phyloP scores from a whole-genome alignment of 1,284 basidiomycete genomes.

The Leccinum subspadiceum region DNA sequence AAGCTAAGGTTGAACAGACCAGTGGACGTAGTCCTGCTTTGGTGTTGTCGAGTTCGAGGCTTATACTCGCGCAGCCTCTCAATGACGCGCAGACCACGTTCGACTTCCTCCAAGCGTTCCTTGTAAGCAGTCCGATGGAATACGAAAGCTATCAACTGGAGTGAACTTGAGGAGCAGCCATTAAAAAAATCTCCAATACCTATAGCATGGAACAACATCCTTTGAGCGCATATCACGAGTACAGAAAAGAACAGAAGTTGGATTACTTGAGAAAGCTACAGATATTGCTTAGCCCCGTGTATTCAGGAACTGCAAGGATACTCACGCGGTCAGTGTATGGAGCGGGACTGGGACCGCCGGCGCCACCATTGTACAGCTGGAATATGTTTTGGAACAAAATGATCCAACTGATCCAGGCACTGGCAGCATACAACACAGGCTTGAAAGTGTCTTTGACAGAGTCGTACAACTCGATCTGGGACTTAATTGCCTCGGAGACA shows the following conservation, averaged over 20 bases:
- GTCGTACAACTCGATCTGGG: conserved; percentile 63
- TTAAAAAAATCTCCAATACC: conserved; percentile 24
- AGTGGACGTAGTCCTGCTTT: conserved; percentile 25
- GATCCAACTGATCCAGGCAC: conserved; percentile 66
- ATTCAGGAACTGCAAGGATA: neutral
- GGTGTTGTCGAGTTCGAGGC: conserved; percentile 45
- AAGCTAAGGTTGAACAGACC: conserved; percentile 39
- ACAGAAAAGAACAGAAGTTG: conserved; percentile 71
- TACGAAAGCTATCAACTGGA: conserved; percentile 46
- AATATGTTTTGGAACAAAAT: conserved; percentile 67
- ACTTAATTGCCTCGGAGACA: conserved; percentile 66
- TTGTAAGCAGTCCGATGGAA: conserved; percentile 78
- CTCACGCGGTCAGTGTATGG: conserved; percentile 47
- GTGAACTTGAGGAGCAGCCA: conserved; percentile 10
- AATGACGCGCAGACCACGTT: conserved; percentile 56
- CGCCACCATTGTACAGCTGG: conserved; percentile 45
- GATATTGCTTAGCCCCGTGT: conserved; percentile 2
- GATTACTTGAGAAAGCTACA: conserved; percentile 53
- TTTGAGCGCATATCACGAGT: conserved; percentile 57
- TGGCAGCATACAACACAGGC: conserved; percentile 64
- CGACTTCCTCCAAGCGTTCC: conserved; percentile 64
- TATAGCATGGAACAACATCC: conserved; percentile 65
- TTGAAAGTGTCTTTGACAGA: conserved; percentile 67
- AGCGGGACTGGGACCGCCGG: conserved; percentile 48
- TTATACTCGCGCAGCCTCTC: conserved; percentile 71